Conservation (phyloP, 805 yeast genomes). For the Jamesozyma gamospora region DNA sequence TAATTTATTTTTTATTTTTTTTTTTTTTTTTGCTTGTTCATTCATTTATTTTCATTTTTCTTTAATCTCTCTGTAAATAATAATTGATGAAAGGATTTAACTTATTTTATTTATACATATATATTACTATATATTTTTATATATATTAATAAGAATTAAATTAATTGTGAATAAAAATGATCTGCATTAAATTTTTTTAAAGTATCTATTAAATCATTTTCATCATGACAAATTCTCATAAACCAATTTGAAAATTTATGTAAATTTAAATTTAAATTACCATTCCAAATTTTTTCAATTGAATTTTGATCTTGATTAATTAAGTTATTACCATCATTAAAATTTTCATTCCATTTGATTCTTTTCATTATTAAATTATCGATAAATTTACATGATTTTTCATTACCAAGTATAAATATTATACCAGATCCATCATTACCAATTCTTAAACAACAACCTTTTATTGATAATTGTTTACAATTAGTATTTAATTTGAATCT, state of each 20-base stretch:
- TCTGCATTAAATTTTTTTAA: conserved; percentile 45
- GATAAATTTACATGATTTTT: conserved; percentile 49
- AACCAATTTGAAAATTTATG: conserved; percentile 62
- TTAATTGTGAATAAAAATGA: conserved; percentile 19
- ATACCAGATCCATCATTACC: conserved; percentile 39
- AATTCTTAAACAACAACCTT: conserved; percentile 49
- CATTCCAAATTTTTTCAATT: conserved; percentile 59
- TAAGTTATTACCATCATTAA: conserved; percentile 17
- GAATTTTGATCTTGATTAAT: conserved; percentile 36
- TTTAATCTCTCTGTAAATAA: conserved; percentile 1
- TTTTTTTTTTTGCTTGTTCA: not conserved
- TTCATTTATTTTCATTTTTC: too few species aligned
- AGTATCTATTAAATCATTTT: conserved; percentile 40
- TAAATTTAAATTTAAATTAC: conserved; percentile 35
- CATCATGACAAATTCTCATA: conserved; percentile 41
- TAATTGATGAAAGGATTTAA: too few species aligned
- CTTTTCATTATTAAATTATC: conserved; percentile 50
- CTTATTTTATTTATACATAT: not conserved
- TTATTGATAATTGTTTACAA: conserved; percentile 60
- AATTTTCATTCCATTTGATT: conserved; percentile 59
- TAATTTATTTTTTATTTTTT: not conserved
- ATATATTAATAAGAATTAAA: not conserved
- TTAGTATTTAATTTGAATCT: conserved; percentile 67
- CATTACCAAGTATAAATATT: conserved; percentile 69
- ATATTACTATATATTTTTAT: not conserved